Evolutionary conservation across 805 yeast species (phyloP).

Genomic region (Saccharomycopsis fibuligera): DNA sequence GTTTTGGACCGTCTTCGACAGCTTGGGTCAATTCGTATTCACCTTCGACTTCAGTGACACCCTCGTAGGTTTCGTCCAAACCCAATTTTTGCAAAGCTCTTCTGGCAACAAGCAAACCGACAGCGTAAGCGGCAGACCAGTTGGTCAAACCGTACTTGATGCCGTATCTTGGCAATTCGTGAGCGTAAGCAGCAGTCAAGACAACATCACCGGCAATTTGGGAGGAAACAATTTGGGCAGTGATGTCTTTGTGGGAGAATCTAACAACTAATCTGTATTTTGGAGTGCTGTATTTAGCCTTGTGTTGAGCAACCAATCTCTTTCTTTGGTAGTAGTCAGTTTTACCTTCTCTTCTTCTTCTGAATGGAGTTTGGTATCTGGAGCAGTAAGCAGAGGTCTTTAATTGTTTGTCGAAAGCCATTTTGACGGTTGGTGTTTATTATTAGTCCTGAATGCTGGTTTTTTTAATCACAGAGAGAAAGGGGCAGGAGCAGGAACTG

Average conservation of each 20-base stretch:
- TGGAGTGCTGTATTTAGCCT: constrained; percentile 99
- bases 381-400: constrained; percentile 95
- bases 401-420: constrained; percentile 68
- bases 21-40: constrained; percentile 98
- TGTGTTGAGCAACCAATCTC: constrained; percentile 99
- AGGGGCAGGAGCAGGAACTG: not conserved
- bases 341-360: constrained; percentile 99
- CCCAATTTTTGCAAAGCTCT: constrained; percentile 97
- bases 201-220: constrained; percentile 96
- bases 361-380: constrained; percentile 99
- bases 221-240: constrained; percentile 94
- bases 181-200: constrained; percentile 96
- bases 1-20: constrained; percentile 98
- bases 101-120: constrained; percentile 97
- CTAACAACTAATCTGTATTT: constrained; percentile 99
- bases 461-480: constrained; percentile 57
- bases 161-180: constrained; percentile 97
- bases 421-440: constrained; percentile 41
- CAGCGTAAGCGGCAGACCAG: constrained; percentile 99
- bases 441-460: constrained; percentile 93
- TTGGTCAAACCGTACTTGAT: constrained; percentile 97
- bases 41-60: constrained; percentile 99
- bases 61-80: constrained; percentile 94
- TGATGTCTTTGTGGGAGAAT: constrained; percentile 99
- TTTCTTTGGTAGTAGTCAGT: constrained; percentile 99